A percentile compares a stretch with the other conserved stretches of the same genome.
Conservation (phyloP, 441 rosid genomes). For the Brassica balearica region DNA sequence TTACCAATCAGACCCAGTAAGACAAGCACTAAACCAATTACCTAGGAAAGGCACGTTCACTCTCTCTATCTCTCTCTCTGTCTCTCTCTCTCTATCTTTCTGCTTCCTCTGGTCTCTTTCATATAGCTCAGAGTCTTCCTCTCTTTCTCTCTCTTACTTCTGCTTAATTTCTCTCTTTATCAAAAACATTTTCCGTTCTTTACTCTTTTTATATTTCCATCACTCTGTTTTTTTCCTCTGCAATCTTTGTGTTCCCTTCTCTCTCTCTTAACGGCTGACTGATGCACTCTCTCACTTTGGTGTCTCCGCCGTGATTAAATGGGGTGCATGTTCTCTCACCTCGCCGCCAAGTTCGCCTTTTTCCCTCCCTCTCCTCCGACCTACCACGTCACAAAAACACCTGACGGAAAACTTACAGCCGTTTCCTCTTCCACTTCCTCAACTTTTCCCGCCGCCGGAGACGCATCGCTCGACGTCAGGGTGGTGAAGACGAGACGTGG, state of each 20-base stretch:
- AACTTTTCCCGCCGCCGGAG: constrained; percentile 65
- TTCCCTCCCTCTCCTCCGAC: constrained; percentile 98
- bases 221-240: not conserved
- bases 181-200: not conserved
- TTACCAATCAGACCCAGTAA: constrained; percentile 21
- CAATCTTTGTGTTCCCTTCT: not conserved
- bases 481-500: constrained; percentile 74
- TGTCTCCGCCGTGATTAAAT: constrained; percentile 44
- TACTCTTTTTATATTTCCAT: not conserved
- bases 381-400: constrained; percentile 72
- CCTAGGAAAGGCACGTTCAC: constrained; percentile 51
- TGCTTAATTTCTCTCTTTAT: not conserved
- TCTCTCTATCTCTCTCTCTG: not conserved
- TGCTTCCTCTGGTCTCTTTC: constrained; percentile 26
- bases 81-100: constrained; percentile 26
- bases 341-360: constrained; percentile 98
- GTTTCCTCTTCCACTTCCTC: constrained; percentile 66
- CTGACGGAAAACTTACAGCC: constrained; percentile 72
- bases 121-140: constrained; percentile 4
- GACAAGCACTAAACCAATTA: constrained; percentile 44
- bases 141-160: constrained; percentile 14
- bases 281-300: constrained; percentile 32
- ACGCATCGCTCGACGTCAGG: constrained; percentile 72
- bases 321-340: constrained; percentile 94
- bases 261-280: constrained; percentile 25